Evolutionary conservation across 2,329 filamentous ascomycete species (phyloP).

Genomic region (Rhytidhysteron rufulum): DNA sequence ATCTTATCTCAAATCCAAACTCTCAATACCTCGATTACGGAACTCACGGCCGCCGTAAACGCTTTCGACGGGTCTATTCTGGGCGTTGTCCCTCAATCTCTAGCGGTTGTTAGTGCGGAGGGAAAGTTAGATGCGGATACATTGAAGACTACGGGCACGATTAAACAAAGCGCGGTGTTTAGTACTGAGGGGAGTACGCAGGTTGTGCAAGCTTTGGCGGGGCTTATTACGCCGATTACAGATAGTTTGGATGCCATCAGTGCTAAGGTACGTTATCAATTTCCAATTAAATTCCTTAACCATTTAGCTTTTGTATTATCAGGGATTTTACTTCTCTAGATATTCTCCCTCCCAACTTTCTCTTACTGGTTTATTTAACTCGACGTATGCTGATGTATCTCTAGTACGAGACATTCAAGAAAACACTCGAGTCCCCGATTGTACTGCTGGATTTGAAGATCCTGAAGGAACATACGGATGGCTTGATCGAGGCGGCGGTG

Average conservation of each 20-base stretch:
- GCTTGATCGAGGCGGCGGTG: slow-evolving; percentile 13
- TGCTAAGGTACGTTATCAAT: slow-evolving; percentile 9
- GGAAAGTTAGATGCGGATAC: slow-evolving; percentile 14
- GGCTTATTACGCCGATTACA: slow-evolving; percentile 13
- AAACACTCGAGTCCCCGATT: slow-evolving; percentile 15
- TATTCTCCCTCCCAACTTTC: too few species aligned
- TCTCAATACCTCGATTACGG: slow-evolving; percentile 12
- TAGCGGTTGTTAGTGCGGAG: slow-evolving; percentile 15
- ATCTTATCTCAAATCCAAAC: slow-evolving; percentile 13
- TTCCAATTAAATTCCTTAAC: not conserved
- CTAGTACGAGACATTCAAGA: slow-evolving; percentile 20
- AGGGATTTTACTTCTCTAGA: not conserved
- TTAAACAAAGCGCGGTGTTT: slow-evolving; percentile 12
- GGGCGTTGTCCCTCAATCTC: slow-evolving; percentile 15
- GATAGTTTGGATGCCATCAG: slow-evolving; percentile 12
- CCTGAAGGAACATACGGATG: slow-evolving; percentile 17
- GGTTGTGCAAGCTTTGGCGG: slow-evolving; percentile 12
- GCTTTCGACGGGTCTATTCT: slow-evolving; percentile 18
- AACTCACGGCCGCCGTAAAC: slow-evolving; percentile 17
- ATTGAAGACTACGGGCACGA: slow-evolving; percentile 13
- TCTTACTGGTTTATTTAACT: slow-evolving; percentile 5
- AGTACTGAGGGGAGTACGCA: slow-evolving; percentile 12
- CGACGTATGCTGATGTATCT: too few species aligned
- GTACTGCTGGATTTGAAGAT: slow-evolving; percentile 18
- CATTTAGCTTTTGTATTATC: not conserved